These are phyloP conservation scores for Naematelia encephala DNA, from an alignment of 768 basidiomycete genomes.

Conservation along the genomic window DNA sequence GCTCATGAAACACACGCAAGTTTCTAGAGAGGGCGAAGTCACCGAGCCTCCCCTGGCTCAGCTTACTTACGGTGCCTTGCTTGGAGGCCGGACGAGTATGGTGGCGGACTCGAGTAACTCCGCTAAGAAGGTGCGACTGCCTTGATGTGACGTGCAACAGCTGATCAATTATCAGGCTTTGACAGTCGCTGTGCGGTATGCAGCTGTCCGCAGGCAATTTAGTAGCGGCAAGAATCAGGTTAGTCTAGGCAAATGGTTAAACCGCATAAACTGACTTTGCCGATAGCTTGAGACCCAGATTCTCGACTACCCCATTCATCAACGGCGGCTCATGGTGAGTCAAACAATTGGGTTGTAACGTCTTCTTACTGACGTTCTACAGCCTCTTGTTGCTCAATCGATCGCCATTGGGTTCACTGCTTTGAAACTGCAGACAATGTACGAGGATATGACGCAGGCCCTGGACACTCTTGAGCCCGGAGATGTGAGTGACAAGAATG, in stretches of 20 bases:
- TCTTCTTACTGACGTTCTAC: conserved; percentile 10
- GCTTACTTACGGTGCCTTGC: conserved; percentile 54
- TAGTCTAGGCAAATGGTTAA: conserved; percentile 4
- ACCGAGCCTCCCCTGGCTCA: conserved; percentile 54
- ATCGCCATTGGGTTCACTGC: conserved; percentile 51
- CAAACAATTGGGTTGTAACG: no score
- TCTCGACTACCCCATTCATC: conserved; percentile 55
- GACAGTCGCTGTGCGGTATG: conserved; percentile 55
- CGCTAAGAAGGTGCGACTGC: conserved; percentile 49
- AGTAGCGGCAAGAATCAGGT: conserved; percentile 51
- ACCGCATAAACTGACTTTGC: background rate
- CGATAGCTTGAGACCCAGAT: conserved; percentile 52
- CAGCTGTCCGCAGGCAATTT: conserved; percentile 53
- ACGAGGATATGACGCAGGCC: conserved; percentile 47
- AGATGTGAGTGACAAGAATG: conserved; percentile 32
- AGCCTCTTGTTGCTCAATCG: conserved; percentile 52
- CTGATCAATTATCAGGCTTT: conserved; percentile 40
- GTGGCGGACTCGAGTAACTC: conserved; percentile 52
- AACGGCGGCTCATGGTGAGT: conserved; percentile 49
- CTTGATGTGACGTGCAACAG: background rate
- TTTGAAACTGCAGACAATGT: conserved; percentile 45
- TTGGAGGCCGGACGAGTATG: conserved; percentile 52
- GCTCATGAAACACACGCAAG: conserved; percentile 56
- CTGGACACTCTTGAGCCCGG: conserved; percentile 50
- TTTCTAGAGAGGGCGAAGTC: conserved; percentile 52